A percentile compares a stretch with the other conserved stretches of the same genome.
phyloP scores from a whole-genome alignment of 2,329 filamentous ascomycete species.

The Phoma herbarum region DNA sequence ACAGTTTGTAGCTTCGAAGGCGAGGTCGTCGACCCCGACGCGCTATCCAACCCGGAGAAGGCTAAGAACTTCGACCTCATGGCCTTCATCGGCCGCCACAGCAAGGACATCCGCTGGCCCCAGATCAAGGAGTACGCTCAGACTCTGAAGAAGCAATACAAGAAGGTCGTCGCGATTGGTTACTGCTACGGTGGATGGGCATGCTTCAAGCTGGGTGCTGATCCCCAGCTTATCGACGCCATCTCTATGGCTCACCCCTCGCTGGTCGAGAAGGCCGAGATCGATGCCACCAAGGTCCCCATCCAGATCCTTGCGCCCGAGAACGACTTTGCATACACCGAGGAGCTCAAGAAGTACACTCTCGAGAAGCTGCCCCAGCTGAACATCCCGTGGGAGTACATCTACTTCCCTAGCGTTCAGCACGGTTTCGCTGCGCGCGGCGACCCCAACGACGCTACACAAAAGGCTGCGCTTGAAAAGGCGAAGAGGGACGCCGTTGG shows the following conservation, averaged over 20 bases:
- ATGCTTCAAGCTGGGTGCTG: constrained; percentile 42
- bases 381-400: constrained; percentile 46
- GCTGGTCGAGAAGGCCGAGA: constrained; percentile 41
- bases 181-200: constrained; percentile 60
- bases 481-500: constrained; percentile 44
- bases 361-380: constrained; percentile 41
- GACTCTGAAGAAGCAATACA: constrained; percentile 46
- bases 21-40: constrained; percentile 42
- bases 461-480: constrained; percentile 47
- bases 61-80: constrained; percentile 51
- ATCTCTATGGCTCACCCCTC: constrained; percentile 44
- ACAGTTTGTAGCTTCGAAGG: constrained; percentile 39
- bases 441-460: constrained; percentile 33
- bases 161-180: constrained; percentile 57
- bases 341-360: constrained; percentile 43
- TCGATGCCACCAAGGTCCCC: constrained; percentile 44
- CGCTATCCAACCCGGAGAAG: constrained; percentile 39
- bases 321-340: constrained; percentile 37
- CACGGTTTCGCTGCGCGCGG: constrained; percentile 48
- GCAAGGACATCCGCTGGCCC: constrained; percentile 50
- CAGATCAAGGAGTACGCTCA: constrained; percentile 50
- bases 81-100: constrained; percentile 52
- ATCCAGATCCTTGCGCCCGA: constrained; percentile 45
- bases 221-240: constrained; percentile 44
- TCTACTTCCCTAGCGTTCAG: constrained; percentile 43